Conservation (phyloP, 768 basidiomycete species). For the Hypholoma fasciculare region DNA sequence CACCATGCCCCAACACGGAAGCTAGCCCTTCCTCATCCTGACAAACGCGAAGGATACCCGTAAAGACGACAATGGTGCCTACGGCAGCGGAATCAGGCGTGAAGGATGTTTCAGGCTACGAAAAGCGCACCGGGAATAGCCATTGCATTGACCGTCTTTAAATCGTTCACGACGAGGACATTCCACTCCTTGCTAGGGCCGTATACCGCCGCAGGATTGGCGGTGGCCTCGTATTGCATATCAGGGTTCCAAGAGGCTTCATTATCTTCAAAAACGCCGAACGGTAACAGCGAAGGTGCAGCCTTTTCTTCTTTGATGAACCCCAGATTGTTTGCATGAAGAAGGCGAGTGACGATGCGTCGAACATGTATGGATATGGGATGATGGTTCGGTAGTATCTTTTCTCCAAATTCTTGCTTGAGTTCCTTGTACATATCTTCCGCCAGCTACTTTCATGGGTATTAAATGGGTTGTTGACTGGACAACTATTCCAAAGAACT, state of each 20-base stretch:
- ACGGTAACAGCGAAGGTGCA: conserved; percentile 18
- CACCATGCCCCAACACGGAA: conserved; percentile 83
- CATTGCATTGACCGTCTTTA: conserved; percentile 72
- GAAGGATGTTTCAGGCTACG: background rate
- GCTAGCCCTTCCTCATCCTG: conserved; percentile 81
- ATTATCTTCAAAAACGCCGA: conserved; percentile 21
- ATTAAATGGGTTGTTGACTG: background rate
- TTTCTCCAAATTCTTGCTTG: conserved; percentile 47
- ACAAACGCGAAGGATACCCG: conserved; percentile 81
- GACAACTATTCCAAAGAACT: conserved; percentile 7
- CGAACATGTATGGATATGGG: conserved; percentile 68
- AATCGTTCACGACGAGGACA: conserved; percentile 77
- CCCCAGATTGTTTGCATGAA: conserved; percentile 75
- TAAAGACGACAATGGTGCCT: conserved; percentile 85
- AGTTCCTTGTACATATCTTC: conserved; percentile 41
- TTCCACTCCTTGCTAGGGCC: conserved; percentile 55
- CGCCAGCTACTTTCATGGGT: conserved; percentile 35
- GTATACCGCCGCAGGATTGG: conserved; percentile 21
- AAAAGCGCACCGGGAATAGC: conserved; percentile 61
- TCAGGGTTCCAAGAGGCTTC: conserved; percentile 30
- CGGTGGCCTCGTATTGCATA: conserved; percentile 24
- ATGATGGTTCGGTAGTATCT: conserved; percentile 67
- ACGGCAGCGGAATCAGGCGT: background rate
- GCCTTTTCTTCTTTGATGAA: conserved; percentile 38
- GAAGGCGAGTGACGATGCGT: conserved; percentile 64